Conservation (phyloP, 306 rosid species). For the Medicago ruthenica region DNA sequence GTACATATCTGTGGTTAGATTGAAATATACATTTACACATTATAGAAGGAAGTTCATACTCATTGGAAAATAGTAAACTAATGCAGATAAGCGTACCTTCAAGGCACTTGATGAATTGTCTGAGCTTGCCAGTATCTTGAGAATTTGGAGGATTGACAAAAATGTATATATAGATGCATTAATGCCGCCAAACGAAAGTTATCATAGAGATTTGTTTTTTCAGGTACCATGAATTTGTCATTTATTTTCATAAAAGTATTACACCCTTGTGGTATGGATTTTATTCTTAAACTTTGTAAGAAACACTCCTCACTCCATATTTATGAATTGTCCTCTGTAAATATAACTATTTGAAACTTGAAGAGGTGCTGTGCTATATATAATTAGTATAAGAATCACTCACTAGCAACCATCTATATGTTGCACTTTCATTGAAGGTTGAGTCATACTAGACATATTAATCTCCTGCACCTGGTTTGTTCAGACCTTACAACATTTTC, state of each 20-base stretch:
- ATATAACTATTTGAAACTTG: conserved; percentile 22
- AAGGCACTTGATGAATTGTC: conserved; percentile 93
- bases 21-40: conserved; percentile 16
- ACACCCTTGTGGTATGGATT: conserved; percentile 20
- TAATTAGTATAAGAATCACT: background rate
- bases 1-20: conserved; percentile 51
- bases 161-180: conserved; percentile 80
- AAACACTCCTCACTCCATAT: conserved; percentile 11
- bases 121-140: conserved; percentile 75
- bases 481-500: conserved; percentile 2
- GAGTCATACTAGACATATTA: conserved; percentile 9
- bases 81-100: conserved; percentile 78
- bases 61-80: conserved; percentile 35
- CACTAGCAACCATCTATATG: background rate
- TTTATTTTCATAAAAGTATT: background rate
- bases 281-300: conserved; percentile 10
- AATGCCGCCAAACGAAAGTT: conserved; percentile 89
- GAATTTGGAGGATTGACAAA: conserved; percentile 79
- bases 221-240: conserved; percentile 64
- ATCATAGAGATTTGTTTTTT: conserved; percentile 83
- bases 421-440: background rate
- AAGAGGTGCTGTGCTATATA: conserved; percentile 11
- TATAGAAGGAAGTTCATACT: conserved; percentile 34
- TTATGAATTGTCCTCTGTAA: conserved; percentile 27
- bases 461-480: conserved; percentile 28